Base-by-base conservation (phyloP, 2,329 filamentous ascomycete species). In the Penicillium oxalicum region DNA sequence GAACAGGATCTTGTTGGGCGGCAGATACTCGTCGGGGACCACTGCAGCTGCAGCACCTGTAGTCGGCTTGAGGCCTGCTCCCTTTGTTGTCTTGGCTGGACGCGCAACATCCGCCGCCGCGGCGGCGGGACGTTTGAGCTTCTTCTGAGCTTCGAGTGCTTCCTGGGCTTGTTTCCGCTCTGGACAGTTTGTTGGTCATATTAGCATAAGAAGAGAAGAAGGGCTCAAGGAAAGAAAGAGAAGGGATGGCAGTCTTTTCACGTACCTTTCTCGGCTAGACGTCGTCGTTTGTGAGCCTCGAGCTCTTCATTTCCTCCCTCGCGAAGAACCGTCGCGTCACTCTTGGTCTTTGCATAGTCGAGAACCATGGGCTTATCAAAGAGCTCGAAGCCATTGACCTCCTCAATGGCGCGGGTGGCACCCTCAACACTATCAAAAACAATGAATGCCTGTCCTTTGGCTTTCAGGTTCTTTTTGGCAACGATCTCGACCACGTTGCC, bases 1-100 rank as follows among this genome's bases (percentile, higher is more conserved):
- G 73, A 97, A 95, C 33, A 98, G 80, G 58, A 90, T 95, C 75
- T 95, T 96, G 80, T 97, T 97, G 33, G 93, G 91, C 4, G 91
- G 91, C 4, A 97, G 81, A 70, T 95, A 97, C 72, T 98, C 93
- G 79, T 97, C 93, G n/a, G 91, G 90, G 13, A 97, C 84, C 47
- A 90, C 85, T 9, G 86, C 78, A 3, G 84, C 77, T 1, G 82
- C 77, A 11, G 82, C 77, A 5, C 82, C 78, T 49, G 81, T 82
- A 1, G 85, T 86, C 4, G 87, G 81, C 68, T 94, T 94, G 73
- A 91, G 81, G 32, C 88, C 88, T 25, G 80, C 75, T 37, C 83
- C 82, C 60, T 83, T 80, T n/a, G 80, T 78, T 12, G 84, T 77
- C 74, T 91, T 91, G 47, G 80, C 74, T 0, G 86, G 82, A 42